Base-by-base conservation (phyloP, 768 basidiomycete species). In the Serendipita sp. region DNA sequence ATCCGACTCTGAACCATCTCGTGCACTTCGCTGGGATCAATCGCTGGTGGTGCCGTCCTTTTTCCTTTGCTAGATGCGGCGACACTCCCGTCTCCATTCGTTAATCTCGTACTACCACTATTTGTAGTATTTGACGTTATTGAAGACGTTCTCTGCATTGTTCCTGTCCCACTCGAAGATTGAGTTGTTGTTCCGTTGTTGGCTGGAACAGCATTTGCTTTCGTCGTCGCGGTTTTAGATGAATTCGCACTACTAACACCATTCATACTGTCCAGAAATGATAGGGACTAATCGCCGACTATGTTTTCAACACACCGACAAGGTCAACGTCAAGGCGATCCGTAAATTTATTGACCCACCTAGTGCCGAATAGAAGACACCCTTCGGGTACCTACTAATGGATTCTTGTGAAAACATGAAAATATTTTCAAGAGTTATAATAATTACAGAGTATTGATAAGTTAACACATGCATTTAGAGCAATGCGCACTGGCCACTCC, bases 1-100 rank as follows among this genome's bases (percentile, higher is more conserved):
- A 93, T 93, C 73, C 89, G 80, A 73, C 79, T 91, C 81, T 87
- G 91, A 70, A 93, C 78, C 64, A 84, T 88, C 74, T 91, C 90
- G 73, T 91, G 91, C 87, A 92, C 88, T 46, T 83, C 80, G 1
- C 84, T 86, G 64, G 89, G 89, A 76, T 93, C 90, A 64, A 88
- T 81, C 84, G 85, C 4, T 65, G 78, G 75, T 67, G 85, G 86
- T 69, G 77, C 80, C 74, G 85, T 87, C 78, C 85, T 86, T 83
- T 89, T 91, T 54, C 79, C 77, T 76, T 38, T 48, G 3, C 28
- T 30, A 23, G 44, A 15, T 7, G 18, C 46, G 11, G 64, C 30
- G 38, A 23, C 34, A 44, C 32, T 65, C 30, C 10, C 28, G 28
- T 47, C 32, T 48, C 65, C 65, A 44, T 65, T 65, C 52, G 54